Conservation (phyloP, 1,284 basidiomycete genomes). For the Afroboletus lepidellus region DNA sequence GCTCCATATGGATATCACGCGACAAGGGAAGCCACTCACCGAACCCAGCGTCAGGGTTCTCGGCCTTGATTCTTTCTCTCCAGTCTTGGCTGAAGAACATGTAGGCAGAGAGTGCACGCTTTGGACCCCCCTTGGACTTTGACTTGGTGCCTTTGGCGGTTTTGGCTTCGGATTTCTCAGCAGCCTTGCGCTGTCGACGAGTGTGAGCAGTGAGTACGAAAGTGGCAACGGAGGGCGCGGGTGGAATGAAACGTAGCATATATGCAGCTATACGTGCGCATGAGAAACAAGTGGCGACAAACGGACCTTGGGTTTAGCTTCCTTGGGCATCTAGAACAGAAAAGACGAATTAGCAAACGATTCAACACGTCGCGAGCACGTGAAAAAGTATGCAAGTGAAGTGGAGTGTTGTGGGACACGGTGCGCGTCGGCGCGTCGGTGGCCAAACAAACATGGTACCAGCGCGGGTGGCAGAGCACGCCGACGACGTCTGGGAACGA, state of each 20-base stretch:
- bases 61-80: slow-evolving; percentile 91
- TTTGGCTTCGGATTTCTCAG: slow-evolving; percentile 67
- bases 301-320: slow-evolving; percentile 70
- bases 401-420: slow-evolving; percentile 29
- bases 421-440: slow-evolving; percentile 34
- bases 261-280: slow-evolving; percentile 19
- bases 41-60: slow-evolving; percentile 93
- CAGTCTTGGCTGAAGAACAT: slow-evolving; percentile 99
- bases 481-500: slow-evolving; percentile 12
- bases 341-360: slow-evolving; percentile 35
- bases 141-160: slow-evolving; percentile 71
- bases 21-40: slow-evolving; percentile 49
- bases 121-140: slow-evolving; percentile 52
- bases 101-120: slow-evolving; percentile 91
- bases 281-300: slow-evolving; percentile 4
- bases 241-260: slow-evolving; percentile 16
- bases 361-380: slow-evolving; percentile 34
- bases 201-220: slow-evolving; percentile 18
- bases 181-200: slow-evolving; percentile 63
- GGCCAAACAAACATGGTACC: slow-evolving; percentile 34
- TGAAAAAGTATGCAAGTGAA: slow-evolving; percentile 24
- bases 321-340: slow-evolving; percentile 75
- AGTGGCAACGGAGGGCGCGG: not conserved
- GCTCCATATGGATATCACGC: slow-evolving; percentile 10
- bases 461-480: slow-evolving; percentile 13